These are phyloP conservation scores for Dorcoceras hygrometricum DNA, from an alignment of 257 asterid genomes.

Conservation along the genomic window DNA sequence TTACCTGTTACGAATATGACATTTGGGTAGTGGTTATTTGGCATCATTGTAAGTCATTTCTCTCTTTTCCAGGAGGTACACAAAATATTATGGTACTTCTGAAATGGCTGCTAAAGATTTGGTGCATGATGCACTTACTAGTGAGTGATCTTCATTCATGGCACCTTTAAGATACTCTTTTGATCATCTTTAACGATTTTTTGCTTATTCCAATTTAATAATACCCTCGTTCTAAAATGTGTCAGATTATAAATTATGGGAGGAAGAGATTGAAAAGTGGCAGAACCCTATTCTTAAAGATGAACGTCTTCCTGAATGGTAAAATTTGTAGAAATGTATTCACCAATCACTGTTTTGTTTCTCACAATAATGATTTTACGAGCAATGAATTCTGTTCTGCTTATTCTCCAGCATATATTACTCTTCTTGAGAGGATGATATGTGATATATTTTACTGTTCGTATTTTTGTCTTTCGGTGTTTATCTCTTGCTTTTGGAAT, in stretches of 20 bases:
- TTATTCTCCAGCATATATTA: background rate
- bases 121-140: constrained; percentile 92
- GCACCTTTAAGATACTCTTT: background rate
- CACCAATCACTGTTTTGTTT: background rate
- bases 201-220: background rate
- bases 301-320: constrained; percentile 91
- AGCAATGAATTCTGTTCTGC: background rate
- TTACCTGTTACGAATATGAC: background rate
- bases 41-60: constrained; percentile 16
- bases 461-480: background rate
- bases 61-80: constrained; percentile 81
- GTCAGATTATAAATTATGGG: constrained; percentile 90
- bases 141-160: constrained; percentile 43
- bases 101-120: constrained; percentile 73
- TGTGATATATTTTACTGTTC: background rate
- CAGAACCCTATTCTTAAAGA: constrained; percentile 88
- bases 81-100: constrained; percentile 93
- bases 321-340: constrained; percentile 27
- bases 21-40: background rate
- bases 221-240: constrained; percentile 14
- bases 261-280: constrained; percentile 98
- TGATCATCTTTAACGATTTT: background rate
- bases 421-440: background rate
- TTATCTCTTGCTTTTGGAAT: no score
- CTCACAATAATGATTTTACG: background rate